phyloP scores from a whole-genome alignment of 2,329 filamentous ascomycete genomes.

The Pyrenophora teres region DNA sequence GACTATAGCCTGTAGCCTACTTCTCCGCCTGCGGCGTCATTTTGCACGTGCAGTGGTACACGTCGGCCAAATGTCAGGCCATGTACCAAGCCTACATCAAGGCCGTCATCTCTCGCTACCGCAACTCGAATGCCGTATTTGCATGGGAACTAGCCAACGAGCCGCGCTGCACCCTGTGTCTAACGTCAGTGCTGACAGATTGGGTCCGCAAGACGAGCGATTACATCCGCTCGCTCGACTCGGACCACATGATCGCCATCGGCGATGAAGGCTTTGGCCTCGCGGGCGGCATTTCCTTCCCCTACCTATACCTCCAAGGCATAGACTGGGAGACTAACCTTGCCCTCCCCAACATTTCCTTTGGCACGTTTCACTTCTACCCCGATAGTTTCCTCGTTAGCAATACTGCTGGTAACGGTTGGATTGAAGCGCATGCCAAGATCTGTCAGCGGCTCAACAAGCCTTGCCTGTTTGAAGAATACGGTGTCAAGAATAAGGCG shows the following conservation, averaged over 20 bases:
- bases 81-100: constrained; percentile 68
- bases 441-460: constrained; percentile 47
- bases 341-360: constrained; percentile 59
- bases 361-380: constrained; percentile 61
- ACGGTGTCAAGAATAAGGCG: constrained; percentile 32
- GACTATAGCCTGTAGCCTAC: constrained; percentile 50
- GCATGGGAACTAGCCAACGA: constrained; percentile 73
- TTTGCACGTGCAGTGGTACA: constrained; percentile 61
- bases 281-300: constrained; percentile 55
- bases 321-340: constrained; percentile 59
- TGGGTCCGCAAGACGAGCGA: constrained; percentile 63
- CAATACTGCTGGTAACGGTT: constrained; percentile 50
- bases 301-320: constrained; percentile 58
- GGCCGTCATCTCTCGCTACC: constrained; percentile 64
- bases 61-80: constrained; percentile 50
- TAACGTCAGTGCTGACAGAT: constrained; percentile 60
- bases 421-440: constrained; percentile 54
- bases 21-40: constrained; percentile 59
- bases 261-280: constrained; percentile 66
- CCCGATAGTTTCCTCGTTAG: constrained; percentile 49
- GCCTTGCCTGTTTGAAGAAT: constrained; percentile 50
- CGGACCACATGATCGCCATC: constrained; percentile 64
- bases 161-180: constrained; percentile 65
- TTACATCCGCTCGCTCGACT: constrained; percentile 68
- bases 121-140: constrained; percentile 63